A percentile compares a stretch with the other conserved stretches of the same genome.
Conservation (phyloP, 2,329 filamentous ascomycete genomes). For the Polychaeton citri region DNA sequence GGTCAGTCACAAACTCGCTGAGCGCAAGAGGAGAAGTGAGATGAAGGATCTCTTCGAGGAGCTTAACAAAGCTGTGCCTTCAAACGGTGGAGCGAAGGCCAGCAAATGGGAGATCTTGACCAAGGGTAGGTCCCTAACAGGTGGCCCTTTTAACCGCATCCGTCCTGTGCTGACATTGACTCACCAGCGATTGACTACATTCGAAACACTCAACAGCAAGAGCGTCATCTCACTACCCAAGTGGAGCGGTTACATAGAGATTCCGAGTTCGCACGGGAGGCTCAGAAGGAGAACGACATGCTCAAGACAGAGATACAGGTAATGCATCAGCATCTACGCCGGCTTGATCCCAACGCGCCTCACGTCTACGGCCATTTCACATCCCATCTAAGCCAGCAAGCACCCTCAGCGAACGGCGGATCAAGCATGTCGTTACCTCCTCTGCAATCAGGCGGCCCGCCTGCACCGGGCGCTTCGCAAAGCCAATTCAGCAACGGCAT, state of each 20-base stretch:
- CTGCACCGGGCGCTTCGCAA: conserved; percentile 4
- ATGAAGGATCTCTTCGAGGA: conserved; percentile 84
- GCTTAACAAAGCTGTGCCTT: conserved; percentile 62
- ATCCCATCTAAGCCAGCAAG: conserved; percentile 27
- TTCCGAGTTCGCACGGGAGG: conserved; percentile 28
- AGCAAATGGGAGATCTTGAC: conserved; percentile 84
- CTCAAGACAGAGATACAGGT: conserved; percentile 33
- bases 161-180: no score
- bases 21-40: conserved; percentile 70
- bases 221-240: conserved; percentile 27
- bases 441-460: conserved; percentile 12
- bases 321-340: conserved; percentile 32
- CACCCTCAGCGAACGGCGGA: conserved; percentile 15
- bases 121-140: conserved; percentile 61
- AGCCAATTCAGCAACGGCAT: conserved; percentile 17
- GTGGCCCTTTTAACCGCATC: no score
- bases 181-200: conserved; percentile 37
- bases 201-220: conserved; percentile 23
- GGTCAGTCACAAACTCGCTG: conserved; percentile 73
- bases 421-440: conserved; percentile 23
- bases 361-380: conserved; percentile 37
- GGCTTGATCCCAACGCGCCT: conserved; percentile 30
- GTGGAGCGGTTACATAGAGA: conserved; percentile 30
- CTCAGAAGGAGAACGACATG: conserved; percentile 33
- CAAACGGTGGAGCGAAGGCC: conserved; percentile 69